phyloP scores from a whole-genome alignment of 441 rosid species.

The Breynia disticha region DNA sequence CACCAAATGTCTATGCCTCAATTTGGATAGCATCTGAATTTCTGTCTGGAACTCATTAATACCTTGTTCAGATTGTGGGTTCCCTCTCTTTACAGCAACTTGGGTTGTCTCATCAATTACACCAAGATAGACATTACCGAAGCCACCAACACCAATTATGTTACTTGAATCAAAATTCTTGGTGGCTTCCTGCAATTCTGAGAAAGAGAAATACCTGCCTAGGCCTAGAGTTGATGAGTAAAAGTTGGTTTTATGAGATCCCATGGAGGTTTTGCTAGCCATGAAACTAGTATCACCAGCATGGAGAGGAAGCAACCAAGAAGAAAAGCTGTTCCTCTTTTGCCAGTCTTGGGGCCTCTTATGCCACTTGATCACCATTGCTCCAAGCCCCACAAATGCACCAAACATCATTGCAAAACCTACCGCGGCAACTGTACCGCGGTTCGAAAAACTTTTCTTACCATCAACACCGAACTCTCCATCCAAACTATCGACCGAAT shows the following conservation, averaged over 20 bases:
- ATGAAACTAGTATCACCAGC: slow-evolving; percentile 58
- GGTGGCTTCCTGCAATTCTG: slow-evolving; percentile 76
- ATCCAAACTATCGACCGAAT: slow-evolving; percentile 64
- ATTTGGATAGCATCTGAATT: slow-evolving; percentile 85
- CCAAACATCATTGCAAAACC: slow-evolving; percentile 97
- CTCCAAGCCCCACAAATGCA: slow-evolving; percentile 85
- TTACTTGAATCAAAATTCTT: slow-evolving; percentile 51
- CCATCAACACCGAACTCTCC: slow-evolving; percentile 85
- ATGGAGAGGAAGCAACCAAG: slow-evolving; percentile 83
- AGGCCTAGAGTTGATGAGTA: slow-evolving; percentile 57
- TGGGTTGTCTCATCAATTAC: slow-evolving; percentile 60
- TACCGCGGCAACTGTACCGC: slow-evolving; percentile 53
- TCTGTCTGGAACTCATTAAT: slow-evolving; percentile 86
- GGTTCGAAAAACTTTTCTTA: slow-evolving; percentile 17
- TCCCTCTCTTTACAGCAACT: slow-evolving; percentile 89
- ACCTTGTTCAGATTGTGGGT: slow-evolving; percentile 86
- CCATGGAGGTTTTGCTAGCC: slow-evolving; percentile 49
- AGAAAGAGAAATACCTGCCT: slow-evolving; percentile 62
- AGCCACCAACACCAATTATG: slow-evolving; percentile 82
- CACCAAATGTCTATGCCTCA: slow-evolving; percentile 82
- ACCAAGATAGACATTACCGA: slow-evolving; percentile 76
- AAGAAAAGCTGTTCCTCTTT: slow-evolving; percentile 71
- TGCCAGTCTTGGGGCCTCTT: slow-evolving; percentile 93
- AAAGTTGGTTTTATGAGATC: slow-evolving; percentile 52
- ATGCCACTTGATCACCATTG: slow-evolving; percentile 87